Base-by-base conservation (phyloP, 306 rosid genomes). In the Alnus glutinosa region DNA sequence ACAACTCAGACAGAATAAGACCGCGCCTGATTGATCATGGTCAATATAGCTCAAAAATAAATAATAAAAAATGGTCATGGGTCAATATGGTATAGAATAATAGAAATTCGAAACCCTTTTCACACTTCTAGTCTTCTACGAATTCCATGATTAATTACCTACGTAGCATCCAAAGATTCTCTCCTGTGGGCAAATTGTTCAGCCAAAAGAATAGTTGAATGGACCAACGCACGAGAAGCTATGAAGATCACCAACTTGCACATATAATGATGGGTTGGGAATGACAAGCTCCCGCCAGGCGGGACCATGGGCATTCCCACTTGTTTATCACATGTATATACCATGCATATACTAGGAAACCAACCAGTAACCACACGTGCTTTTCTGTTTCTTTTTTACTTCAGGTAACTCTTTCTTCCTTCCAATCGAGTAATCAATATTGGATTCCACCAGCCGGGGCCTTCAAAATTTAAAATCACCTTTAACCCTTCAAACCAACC, bases 201-300 rank as follows among this genome's bases (percentile, higher is more conserved):
- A 61, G 28, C 5, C 52, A 62, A 47, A 63, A 63, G 63, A n/a
- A 44, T 72, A 70, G 70, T 72, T 73, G 57, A 68, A 58, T 77
- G 77, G 83, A 78, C 74, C 69, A 61, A 39, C 71, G 42, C 78
- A 79, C 64, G 57, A 55, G 76, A 59, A 70, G 12, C 52, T 49
- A 8, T 42, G 55, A 74, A 72, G 63, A 78, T 15, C 55, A 61
- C 68, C 16, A 64, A 12, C 12, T 34, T 62, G 64, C 79, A 69
- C n/a, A 7, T 12, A 47, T 3, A 32, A 7, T 19, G 30, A 57
- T 59, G 47, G 79, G 64, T 50, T 73, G 36, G 32, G 34, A 15
- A 34, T 47, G 36, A 12, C 30, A 63, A 71, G 61, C 51, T 77
- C 75, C 72, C 71, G 14, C 55, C 76, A 48, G 52, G 11, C 28